Conservation (phyloP, 1,139 yeast genomes). For the Taiozyma sp. region DNA sequence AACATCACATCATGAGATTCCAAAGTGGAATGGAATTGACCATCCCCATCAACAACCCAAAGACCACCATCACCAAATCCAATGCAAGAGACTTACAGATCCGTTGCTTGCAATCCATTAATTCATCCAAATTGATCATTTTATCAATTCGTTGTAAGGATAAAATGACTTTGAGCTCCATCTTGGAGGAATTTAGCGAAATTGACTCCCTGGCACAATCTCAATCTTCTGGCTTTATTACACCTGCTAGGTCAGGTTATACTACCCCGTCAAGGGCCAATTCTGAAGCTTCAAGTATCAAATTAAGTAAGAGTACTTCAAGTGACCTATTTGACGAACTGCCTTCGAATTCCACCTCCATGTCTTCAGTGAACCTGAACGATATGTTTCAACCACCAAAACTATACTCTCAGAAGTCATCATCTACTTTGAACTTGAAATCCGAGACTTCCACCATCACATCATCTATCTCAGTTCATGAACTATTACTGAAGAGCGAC, state of each 20-base stretch:
- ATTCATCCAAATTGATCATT: conserved; percentile 10
- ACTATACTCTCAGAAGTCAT: neutral
- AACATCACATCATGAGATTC: conserved; percentile 2
- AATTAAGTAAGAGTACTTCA: neutral
- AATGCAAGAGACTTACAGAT: conserved; percentile 20
- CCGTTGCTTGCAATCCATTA: conserved; percentile 11
- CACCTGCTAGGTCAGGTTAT: neutral
- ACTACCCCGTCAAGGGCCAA: conserved; percentile 3
- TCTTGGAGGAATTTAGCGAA: conserved; percentile 11
- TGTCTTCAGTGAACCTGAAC: conserved; percentile 10
- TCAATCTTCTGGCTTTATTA: neutral
- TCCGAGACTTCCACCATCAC: conserved; percentile 1
- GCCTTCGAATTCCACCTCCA: conserved; percentile 18
- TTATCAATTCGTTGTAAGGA: conserved; percentile 19
- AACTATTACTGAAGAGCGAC: conserved; percentile 17
- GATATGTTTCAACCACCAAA: conserved; percentile 8
- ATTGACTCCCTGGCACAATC: neutral
- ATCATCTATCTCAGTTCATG: conserved; percentile 6
- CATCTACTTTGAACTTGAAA: conserved; percentile 4
- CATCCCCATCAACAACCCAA: conserved; percentile 3
- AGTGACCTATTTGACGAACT: conserved; percentile 10
- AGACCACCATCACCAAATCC: conserved; percentile 8
- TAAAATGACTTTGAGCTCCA: conserved; percentile 7
- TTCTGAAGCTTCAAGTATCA: neutral
- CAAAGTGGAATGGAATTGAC: conserved; percentile 1